Conservation (phyloP, 2,329 filamentous ascomycete species). For the Pseudogymnoascus verrucosus region DNA sequence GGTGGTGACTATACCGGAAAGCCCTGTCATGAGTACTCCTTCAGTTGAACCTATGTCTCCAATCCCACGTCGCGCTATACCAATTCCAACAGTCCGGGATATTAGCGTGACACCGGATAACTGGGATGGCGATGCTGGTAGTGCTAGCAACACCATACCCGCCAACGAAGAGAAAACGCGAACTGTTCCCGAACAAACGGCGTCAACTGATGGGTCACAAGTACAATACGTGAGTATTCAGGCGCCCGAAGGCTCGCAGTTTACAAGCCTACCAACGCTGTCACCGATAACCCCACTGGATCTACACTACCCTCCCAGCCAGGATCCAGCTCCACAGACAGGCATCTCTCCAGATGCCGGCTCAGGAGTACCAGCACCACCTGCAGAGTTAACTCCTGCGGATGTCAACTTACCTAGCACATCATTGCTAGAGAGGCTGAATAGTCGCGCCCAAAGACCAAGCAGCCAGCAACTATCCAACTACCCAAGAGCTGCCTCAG, state of each 20-base stretch:
- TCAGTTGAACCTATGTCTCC: neutral
- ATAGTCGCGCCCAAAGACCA: neutral
- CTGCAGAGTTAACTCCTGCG: conserved; percentile 9
- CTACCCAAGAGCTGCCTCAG: neutral
- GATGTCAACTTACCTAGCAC: neutral
- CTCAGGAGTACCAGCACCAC: conserved; percentile 8
- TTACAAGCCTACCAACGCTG: neutral
- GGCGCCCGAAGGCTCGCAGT: neutral
- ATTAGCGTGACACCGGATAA: neutral
- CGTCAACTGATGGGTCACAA: neutral
- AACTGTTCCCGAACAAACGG: neutral
- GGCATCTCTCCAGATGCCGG: conserved; percentile 11
- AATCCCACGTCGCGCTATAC: neutral
- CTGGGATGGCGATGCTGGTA: neutral
- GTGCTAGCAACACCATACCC: neutral
- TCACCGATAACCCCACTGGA: neutral
- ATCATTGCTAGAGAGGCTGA: conserved; percentile 3
- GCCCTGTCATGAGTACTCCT: neutral
- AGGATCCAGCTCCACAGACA: neutral
- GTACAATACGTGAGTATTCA: neutral
- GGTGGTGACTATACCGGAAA: neutral
- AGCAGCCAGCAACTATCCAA: neutral
- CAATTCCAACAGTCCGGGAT: neutral
- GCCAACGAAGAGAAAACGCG: neutral
- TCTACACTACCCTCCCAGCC: conserved; percentile 11